These are phyloP conservation scores for Aspergillus glaucus DNA, from an alignment of 2,329 filamentous ascomycete genomes.

Conservation along the genomic window DNA sequence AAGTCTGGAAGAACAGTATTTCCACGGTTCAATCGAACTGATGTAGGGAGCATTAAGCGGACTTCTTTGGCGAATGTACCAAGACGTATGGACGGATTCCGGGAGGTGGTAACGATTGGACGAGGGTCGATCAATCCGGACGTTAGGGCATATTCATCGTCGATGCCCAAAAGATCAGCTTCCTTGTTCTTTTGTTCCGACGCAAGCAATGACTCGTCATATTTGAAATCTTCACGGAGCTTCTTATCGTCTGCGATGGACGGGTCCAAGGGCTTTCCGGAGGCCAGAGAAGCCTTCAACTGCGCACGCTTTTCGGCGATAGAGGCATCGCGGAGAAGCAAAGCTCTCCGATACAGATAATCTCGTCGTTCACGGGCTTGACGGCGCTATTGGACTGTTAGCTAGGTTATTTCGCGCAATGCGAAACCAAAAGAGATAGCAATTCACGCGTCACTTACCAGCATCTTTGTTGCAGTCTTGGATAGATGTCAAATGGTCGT, in stretches of 20 bases:
- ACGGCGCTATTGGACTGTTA: slow-evolving; percentile 47
- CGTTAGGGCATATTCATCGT: slow-evolving; percentile 85
- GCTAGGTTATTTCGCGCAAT: background rate
- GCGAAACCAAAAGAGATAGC: no score
- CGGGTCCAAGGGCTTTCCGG: slow-evolving; percentile 77
- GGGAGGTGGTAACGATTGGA: slow-evolving; percentile 82
- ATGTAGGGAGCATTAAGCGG: slow-evolving; percentile 72
- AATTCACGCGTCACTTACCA: slow-evolving; percentile 17
- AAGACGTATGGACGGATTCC: slow-evolving; percentile 77
- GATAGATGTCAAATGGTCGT: slow-evolving; percentile 2
- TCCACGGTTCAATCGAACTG: slow-evolving; percentile 83
- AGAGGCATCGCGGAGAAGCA: slow-evolving; percentile 83
- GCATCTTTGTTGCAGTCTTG: slow-evolving; percentile 20
- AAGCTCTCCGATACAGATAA: slow-evolving; percentile 84
- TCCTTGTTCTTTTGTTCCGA: slow-evolving; percentile 62
- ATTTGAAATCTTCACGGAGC: slow-evolving; percentile 82
- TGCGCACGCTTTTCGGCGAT: slow-evolving; percentile 87
- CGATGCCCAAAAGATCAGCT: slow-evolving; percentile 70
- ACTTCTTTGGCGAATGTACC: slow-evolving; percentile 93
- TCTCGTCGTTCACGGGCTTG: slow-evolving; percentile 74
- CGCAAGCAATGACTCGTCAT: slow-evolving; percentile 75
- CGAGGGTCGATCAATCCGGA: slow-evolving; percentile 88
- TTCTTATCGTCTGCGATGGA: slow-evolving; percentile 79
- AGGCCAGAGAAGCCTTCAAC: slow-evolving; percentile 77
- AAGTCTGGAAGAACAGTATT: slow-evolving; percentile 83